Conservation (phyloP, 495 filamentous ascomycete genomes). For the Aspergillus incahuasiensis region DNA sequence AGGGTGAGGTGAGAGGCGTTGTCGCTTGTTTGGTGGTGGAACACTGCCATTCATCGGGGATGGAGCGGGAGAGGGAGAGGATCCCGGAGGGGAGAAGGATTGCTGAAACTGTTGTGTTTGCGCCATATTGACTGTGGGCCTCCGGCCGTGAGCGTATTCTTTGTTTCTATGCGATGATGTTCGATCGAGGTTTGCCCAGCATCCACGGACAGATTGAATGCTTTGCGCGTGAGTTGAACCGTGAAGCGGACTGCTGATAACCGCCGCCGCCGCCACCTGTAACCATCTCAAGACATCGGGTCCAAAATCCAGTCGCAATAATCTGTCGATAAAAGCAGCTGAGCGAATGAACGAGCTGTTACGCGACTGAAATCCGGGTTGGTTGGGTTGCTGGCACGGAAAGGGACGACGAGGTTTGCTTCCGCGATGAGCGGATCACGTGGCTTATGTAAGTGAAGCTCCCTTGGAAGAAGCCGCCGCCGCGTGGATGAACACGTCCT, state of each 20-base stretch:
- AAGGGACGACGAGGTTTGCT: conserved; percentile 26
- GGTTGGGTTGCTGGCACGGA: conserved; percentile 17
- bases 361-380: conserved; percentile 12
- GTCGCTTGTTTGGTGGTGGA: conserved; percentile 59
- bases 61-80: conserved; percentile 44
- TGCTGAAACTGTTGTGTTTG: conserved; percentile 55
- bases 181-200: conserved; percentile 14
- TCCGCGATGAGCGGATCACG: conserved; percentile 9
- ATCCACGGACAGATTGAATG: conserved; percentile 24
- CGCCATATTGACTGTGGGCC: conserved; percentile 47
- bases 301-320: conserved; percentile 18
- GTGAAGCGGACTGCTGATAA: conserved; percentile 42
- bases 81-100: conserved; percentile 52
- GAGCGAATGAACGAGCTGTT: not conserved
- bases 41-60: conserved; percentile 40
- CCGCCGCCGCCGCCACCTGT: conserved; percentile 37
- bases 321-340: not conserved
- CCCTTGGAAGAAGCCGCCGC: not conserved
- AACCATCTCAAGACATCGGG: conserved; percentile 40
- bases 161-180: not conserved
- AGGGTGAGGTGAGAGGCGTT: conserved; percentile 63
- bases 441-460: conserved; percentile 9
- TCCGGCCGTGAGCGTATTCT: conserved; percentile 1
- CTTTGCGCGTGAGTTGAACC: conserved; percentile 34
- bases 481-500: not conserved